Conservation (phyloP, 176 grass and related monocot genomes). For the Ananas comosus region DNA sequence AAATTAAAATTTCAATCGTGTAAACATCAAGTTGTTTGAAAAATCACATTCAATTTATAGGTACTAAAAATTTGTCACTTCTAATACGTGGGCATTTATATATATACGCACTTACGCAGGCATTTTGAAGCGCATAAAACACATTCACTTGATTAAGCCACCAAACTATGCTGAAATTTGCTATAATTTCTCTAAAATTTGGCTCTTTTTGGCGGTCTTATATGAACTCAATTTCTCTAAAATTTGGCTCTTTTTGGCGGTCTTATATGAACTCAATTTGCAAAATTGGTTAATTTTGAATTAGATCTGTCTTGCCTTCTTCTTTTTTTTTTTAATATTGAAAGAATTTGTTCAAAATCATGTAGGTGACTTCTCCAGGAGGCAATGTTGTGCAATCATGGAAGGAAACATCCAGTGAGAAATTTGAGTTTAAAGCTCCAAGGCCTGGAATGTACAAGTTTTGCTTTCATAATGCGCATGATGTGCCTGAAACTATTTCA, state of each 20-base stretch:
- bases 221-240: background rate
- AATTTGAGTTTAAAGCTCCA: slow-evolving; percentile 91
- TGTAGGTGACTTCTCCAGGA: slow-evolving; percentile 73
- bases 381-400: slow-evolving; percentile 62
- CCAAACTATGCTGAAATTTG: too few relatives aligned
- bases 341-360: background rate
- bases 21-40: too few relatives aligned
- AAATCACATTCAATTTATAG: too few relatives aligned
- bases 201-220: background rate
- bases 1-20: too few relatives aligned
- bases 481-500: slow-evolving; percentile 86
- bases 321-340: background rate
- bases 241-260: background rate
- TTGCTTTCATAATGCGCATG: slow-evolving; percentile 88
- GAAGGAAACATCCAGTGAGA: slow-evolving; percentile 85
- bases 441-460: slow-evolving; percentile 95
- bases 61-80: too few relatives aligned
- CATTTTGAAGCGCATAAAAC: too few relatives aligned
- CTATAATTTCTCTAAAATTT: background rate
- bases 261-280: background rate
- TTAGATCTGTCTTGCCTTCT: background rate
- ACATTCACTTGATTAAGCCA: too few relatives aligned
- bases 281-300: background rate
- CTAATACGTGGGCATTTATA: too few relatives aligned
- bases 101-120: too few relatives aligned